Evolutionary conservation across 108 stramenopile genomes (phyloP).

Genomic region (Mediolabrus comicus): DNA sequence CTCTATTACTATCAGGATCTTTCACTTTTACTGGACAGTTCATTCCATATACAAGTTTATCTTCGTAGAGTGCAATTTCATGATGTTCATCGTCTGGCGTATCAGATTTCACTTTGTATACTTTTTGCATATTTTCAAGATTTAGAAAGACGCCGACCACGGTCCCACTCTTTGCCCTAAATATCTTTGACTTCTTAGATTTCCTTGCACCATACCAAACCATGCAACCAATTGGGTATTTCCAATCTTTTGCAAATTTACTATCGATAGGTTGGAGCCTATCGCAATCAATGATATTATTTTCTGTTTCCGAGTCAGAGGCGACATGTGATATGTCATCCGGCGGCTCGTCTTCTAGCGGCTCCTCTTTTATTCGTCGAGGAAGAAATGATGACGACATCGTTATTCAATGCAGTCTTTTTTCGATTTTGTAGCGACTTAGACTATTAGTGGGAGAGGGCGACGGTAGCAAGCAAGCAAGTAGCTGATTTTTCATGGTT

Average conservation of each 20-base stretch:
- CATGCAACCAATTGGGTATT: not conserved
- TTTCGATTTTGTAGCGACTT: no score
- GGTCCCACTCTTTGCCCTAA: not conserved
- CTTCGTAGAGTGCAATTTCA: not conserved
- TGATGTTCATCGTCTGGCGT: not conserved
- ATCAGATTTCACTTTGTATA: not conserved
- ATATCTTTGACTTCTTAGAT: not conserved
- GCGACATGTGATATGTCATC: not conserved
- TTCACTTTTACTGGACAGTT: not conserved
- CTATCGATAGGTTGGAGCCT: not conserved
- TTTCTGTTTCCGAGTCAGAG: not conserved
- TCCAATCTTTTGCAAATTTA: not conserved
- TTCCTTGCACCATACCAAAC: not conserved
- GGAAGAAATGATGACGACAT: no score
- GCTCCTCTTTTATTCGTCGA: not conserved
- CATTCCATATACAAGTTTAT: not conserved
- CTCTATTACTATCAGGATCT: not conserved
- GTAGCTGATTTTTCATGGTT: no score
- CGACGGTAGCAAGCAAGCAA: no score
- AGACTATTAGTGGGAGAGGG: no score
- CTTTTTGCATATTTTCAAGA: not conserved
- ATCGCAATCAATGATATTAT: not conserved
- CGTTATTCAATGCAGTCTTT: no score
- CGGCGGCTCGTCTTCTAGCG: not conserved
- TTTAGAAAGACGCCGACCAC: not conserved